Percentiles rank a stretch among this genome's conserved stretches.
phyloP scores from a whole-genome alignment of 495 filamentous ascomycete species.

The Cenococcum geophilum region DNA sequence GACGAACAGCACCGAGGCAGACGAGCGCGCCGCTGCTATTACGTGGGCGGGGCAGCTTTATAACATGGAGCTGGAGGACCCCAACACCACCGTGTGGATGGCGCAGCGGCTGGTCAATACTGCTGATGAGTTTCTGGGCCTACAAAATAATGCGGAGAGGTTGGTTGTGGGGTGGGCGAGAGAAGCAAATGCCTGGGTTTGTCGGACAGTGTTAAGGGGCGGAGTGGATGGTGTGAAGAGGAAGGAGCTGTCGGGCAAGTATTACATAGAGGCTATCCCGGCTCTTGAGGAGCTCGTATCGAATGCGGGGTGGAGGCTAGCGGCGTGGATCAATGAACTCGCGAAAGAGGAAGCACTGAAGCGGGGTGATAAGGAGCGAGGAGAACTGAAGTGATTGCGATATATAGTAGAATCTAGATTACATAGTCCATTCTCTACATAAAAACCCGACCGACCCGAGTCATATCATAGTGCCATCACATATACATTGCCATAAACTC shows the following conservation, averaged over 20 bases:
- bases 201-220: background rate
- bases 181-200: conserved; percentile 3
- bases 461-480: background rate
- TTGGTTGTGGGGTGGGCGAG: conserved; percentile 2
- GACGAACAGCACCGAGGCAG: background rate
- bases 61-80: background rate
- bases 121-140: background rate
- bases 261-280: background rate
- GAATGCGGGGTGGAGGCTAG: conserved; percentile 2
- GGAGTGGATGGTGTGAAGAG: background rate
- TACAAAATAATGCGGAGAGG: background rate
- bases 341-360: background rate
- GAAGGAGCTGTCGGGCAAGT: background rate
- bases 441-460: background rate
- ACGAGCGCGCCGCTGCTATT: background rate
- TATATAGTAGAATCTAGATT: background rate
- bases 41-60: conserved; percentile 11
- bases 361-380: background rate
- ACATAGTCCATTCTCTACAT: background rate
- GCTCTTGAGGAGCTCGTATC: background rate
- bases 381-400: background rate
- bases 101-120: background rate
- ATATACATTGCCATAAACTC: background rate
- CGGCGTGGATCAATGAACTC: background rate
- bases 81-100: background rate